phyloP scores from a whole-genome alignment of 371 early-diverging fungal species.

The Circinella umbellata region DNA sequence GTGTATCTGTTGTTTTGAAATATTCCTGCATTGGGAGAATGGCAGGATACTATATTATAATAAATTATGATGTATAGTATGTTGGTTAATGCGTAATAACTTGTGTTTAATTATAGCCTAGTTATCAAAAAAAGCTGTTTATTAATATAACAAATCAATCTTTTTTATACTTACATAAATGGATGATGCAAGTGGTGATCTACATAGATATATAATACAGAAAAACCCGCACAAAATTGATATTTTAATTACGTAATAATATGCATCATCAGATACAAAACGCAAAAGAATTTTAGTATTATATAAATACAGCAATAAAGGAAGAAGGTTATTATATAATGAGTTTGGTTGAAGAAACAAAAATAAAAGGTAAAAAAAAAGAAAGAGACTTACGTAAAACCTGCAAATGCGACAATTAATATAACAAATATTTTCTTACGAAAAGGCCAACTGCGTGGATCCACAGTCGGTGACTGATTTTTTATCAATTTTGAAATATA shows the following conservation, averaged over 20 bases:
- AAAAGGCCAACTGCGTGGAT: constrained; percentile 11
- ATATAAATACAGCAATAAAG: too few relatives aligned
- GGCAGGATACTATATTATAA: constrained; percentile 34
- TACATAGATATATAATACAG: not conserved
- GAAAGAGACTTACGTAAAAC: constrained; percentile 26
- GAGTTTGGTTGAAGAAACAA: too few relatives aligned
- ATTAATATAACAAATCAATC: not conserved
- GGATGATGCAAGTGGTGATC: constrained; percentile 24
- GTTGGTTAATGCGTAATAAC: too few relatives aligned
- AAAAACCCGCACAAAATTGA: not conserved
- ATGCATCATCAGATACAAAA: too few relatives aligned
- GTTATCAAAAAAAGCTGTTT: too few relatives aligned
- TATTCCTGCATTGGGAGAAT: constrained; percentile 37
- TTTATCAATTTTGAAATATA: not conserved
- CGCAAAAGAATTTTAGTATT: too few relatives aligned
- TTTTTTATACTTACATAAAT: constrained; percentile 36
- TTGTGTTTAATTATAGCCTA: too few relatives aligned
- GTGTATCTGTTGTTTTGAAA: constrained; percentile 38
- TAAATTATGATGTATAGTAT: too few relatives aligned
- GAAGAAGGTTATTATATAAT: too few relatives aligned
- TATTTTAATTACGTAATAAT: too few relatives aligned
- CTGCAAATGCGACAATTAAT: constrained; percentile 30
- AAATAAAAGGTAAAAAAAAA: not conserved
- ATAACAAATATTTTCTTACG: constrained; percentile 34
- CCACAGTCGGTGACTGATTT: constrained; percentile 10